phyloP scores from a whole-genome alignment of 208 protist species.

The Jaenimonas drosophilae region DNA sequence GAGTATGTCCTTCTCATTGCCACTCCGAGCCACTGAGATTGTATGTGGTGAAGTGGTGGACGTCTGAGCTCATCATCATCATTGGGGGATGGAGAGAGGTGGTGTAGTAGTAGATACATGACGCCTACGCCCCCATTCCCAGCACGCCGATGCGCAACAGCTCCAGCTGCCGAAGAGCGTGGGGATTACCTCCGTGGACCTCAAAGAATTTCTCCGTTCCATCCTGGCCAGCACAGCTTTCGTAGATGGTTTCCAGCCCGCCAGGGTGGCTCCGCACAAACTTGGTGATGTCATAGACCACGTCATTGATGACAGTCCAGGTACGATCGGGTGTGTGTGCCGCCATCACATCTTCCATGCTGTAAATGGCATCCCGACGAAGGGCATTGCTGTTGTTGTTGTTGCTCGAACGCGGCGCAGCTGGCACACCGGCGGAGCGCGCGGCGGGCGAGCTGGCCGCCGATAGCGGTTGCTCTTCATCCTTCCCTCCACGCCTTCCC shows the following conservation, averaged over 20 bases:
- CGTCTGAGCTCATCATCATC: too few species aligned
- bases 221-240: conserved; percentile 9
- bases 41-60: too few species aligned
- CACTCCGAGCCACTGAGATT: too few species aligned
- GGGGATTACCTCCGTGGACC: conserved; percentile 2
- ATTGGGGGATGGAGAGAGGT: too few species aligned
- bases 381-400: background rate
- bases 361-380: conserved; percentile 1
- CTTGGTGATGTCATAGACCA: conserved; percentile 12
- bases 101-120: too few species aligned
- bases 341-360: conserved; percentile 2
- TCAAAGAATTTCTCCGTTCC: conserved; percentile 5
- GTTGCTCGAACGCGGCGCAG: background rate
- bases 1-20: too few species aligned
- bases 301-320: conserved; percentile 7
- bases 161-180: conserved; percentile 2
- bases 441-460: too few species aligned
- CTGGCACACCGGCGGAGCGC: too few species aligned
- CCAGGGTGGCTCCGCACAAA: conserved; percentile 6
- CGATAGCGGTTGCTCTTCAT: too few species aligned
- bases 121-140: too few species aligned
- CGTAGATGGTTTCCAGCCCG: conserved; percentile 1
- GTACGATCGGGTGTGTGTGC: conserved; percentile 7
- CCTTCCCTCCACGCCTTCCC: too few species aligned
- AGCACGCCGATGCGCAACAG: conserved; percentile 7